These are phyloP conservation scores for Fomitopsis serialis DNA, from an alignment of 768 basidiomycete genomes.

Conservation along the genomic window DNA sequence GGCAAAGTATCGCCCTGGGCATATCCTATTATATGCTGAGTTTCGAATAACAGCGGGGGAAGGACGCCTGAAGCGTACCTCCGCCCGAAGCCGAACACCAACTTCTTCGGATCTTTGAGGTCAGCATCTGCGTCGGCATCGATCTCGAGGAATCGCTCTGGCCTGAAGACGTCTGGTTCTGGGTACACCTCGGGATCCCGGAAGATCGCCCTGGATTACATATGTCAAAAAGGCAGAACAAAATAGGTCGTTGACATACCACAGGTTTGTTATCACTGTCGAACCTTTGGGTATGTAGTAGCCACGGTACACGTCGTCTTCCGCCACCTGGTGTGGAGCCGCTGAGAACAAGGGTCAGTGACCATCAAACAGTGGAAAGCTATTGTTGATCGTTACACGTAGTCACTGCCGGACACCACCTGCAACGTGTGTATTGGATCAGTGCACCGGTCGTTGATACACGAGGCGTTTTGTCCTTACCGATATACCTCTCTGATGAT, in stretches of 20 bases:
- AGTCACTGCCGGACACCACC: conserved; percentile 13
- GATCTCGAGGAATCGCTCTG: conserved; percentile 8
- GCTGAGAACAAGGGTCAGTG: neutral
- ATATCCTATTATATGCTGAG: conserved; percentile 3
- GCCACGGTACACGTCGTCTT: neutral
- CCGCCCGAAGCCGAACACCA: conserved; percentile 15
- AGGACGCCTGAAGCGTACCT: neutral
- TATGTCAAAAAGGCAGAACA: neutral
- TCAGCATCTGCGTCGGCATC: neutral
- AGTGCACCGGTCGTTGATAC: conserved; percentile 6
- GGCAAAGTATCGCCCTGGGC: conserved; percentile 13
- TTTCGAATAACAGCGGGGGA: neutral
- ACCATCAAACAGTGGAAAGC: no score
- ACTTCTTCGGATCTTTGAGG: conserved; percentile 1
- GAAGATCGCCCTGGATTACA: conserved; percentile 5
- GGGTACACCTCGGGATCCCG: conserved; percentile 23
- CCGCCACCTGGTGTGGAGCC: neutral
- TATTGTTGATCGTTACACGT: conserved; percentile 4
- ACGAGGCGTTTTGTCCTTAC: conserved; percentile 13
- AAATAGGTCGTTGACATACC: conserved; percentile 3
- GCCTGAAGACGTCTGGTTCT: conserved; percentile 24
- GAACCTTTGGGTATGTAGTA: conserved; percentile 20
- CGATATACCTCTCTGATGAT: conserved; percentile 6
- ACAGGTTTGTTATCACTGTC: conserved; percentile 13
- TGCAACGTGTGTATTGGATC: neutral